Percentiles rank a stretch among this genome's conserved stretches.
Conservation (phyloP, 2,329 filamentous ascomycete genomes). For the Nemania sp. region DNA sequence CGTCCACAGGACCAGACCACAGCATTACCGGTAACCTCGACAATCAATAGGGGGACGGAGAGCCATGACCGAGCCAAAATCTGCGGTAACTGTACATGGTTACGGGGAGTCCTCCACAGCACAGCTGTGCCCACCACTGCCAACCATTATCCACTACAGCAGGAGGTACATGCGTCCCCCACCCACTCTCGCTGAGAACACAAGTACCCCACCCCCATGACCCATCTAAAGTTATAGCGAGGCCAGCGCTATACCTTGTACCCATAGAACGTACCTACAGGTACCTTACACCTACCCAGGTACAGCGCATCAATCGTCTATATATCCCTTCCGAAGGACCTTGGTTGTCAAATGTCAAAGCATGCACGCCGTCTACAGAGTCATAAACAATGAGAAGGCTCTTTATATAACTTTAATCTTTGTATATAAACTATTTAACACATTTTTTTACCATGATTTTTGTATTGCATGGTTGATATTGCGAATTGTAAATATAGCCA, state of each 20-base stretch:
- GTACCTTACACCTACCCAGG: neutral
- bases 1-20: constrained; percentile 25
- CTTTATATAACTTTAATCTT: neutral
- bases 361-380: neutral
- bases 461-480: neutral
- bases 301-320: neutral
- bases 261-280: too few relatives aligned
- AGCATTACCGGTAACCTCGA: constrained; percentile 16
- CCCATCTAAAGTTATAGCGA: neutral
- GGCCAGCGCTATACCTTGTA: neutral
- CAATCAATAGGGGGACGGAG: constrained; percentile 21
- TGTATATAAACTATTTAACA: neutral
- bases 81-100: neutral
- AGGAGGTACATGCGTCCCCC: constrained; percentile 3
- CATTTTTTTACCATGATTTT: neutral
- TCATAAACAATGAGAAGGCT: neutral
- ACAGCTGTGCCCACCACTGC: neutral
- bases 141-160: too few relatives aligned
- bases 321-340: neutral
- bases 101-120: constrained; percentile 2
- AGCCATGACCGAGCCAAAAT: neutral
- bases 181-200: neutral
- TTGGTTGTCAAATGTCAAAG: neutral
- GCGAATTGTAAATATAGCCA: neutral
- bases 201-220: neutral